Evolutionary conservation across 75 land plant genomes (phyloP).

Genomic region (Pseudotsuga menziesii): DNA sequence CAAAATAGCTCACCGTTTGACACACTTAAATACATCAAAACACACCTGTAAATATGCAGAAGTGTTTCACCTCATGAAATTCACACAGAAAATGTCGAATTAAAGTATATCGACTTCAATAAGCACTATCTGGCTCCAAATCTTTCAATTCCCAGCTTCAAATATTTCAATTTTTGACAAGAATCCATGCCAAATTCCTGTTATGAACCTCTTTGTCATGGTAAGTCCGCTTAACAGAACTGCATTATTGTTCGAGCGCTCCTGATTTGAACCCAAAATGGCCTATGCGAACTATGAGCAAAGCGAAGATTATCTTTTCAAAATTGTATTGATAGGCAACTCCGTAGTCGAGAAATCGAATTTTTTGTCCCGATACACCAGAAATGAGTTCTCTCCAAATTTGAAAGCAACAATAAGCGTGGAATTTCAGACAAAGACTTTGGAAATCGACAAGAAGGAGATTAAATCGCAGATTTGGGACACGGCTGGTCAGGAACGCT

Average conservation of each 20-base stretch:
- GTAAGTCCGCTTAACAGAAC: not conserved
- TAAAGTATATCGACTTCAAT: not conserved
- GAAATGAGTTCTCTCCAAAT: slow-evolving; percentile 31
- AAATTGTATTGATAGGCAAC: slow-evolving; percentile 37
- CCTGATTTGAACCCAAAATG: not conserved
- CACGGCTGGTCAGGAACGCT: slow-evolving; percentile 75
- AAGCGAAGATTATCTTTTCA: slow-evolving; percentile 42
- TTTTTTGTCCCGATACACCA: slow-evolving; percentile 21
- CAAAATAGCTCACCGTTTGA: not conserved
- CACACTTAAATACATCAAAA: not conserved
- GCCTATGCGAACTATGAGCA: slow-evolving; percentile 1
- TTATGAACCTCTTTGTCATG: not conserved
- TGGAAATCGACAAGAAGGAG: slow-evolving; percentile 50
- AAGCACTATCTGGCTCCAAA: not conserved
- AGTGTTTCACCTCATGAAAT: not conserved
- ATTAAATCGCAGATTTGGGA: slow-evolving; percentile 80
- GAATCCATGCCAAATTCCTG: not conserved
- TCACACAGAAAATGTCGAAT: not conserved
- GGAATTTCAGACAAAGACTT: slow-evolving; percentile 43
- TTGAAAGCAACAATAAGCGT: slow-evolving; percentile 45
- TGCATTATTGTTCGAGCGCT: not conserved
- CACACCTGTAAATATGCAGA: not conserved
- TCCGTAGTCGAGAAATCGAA: slow-evolving; percentile 45
- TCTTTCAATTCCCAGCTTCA: not conserved
- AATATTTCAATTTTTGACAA: too few relatives aligned